These are phyloP conservation scores for Globisporangium takayamanum DNA, from an alignment of 352 stramenopile genomes.

Conservation along the genomic window DNA sequence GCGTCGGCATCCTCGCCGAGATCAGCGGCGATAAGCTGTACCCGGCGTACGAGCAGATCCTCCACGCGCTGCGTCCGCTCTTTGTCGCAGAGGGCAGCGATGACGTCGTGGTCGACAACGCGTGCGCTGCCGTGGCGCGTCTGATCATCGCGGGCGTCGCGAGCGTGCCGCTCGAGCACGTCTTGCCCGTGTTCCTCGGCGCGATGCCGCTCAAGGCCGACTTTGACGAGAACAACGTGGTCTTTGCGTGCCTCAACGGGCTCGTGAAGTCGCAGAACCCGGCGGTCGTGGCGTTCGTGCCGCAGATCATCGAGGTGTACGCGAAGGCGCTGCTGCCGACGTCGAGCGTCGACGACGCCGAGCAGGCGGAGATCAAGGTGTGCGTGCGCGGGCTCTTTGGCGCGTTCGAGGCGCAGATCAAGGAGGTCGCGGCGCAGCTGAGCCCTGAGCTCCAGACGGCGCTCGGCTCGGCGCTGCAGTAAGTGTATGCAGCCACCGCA, in stretches of 20 bases:
- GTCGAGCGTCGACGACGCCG: conserved; percentile 68
- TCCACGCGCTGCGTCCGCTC: conserved; percentile 88
- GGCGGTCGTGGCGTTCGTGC: conserved; percentile 56
- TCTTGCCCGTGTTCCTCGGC: conserved; percentile 92
- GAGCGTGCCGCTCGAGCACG: conserved; percentile 86
- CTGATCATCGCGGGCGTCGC: conserved; percentile 87
- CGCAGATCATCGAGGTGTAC: conserved; percentile 77
- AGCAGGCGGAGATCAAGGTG: conserved; percentile 62
- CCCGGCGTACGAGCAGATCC: conserved; percentile 87
- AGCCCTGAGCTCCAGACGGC: conserved; percentile 60
- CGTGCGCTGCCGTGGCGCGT: conserved; percentile 86
- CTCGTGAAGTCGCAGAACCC: conserved; percentile 89
- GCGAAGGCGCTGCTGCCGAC: conserved; percentile 54
- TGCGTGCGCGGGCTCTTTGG: conserved; percentile 61
- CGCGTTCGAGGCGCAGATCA: conserved; percentile 73
- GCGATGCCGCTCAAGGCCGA: conserved; percentile 94
- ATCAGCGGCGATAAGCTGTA: conserved; percentile 65
- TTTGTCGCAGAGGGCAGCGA: conserved; percentile 88
- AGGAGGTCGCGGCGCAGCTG: conserved; percentile 69
- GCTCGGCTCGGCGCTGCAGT: conserved; percentile 53
- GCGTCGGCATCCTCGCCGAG: conserved; percentile 89
- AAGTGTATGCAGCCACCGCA: too few relatives aligned
- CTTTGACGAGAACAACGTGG: conserved; percentile 94
- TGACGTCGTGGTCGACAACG: conserved; percentile 91
- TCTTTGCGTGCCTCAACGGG: conserved; percentile 93